These are phyloP conservation scores for Clitocybe nebularis DNA, from an alignment of 1,284 basidiomycete genomes.

Conservation along the genomic window DNA sequence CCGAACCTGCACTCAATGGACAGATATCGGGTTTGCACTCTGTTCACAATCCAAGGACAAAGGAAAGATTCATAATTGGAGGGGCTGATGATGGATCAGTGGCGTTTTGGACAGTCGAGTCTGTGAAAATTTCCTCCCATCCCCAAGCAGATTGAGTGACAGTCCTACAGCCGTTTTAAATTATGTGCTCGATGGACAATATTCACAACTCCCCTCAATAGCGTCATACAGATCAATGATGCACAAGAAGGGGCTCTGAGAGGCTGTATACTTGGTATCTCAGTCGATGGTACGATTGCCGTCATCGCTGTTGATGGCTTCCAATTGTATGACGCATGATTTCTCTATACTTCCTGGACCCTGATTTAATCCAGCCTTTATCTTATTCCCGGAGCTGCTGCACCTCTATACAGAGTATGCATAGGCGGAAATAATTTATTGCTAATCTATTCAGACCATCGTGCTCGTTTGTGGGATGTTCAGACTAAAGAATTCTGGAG, in stretches of 20 bases:
- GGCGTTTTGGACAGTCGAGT: conserved; percentile 67
- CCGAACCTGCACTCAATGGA: conserved; percentile 44
- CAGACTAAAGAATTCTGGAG: conserved; percentile 82
- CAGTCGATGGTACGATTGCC: conserved; percentile 79
- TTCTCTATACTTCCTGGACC: conserved; percentile 4
- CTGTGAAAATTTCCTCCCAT: too few species aligned
- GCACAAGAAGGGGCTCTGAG: conserved; percentile 58
- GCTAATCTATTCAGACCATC: conserved; percentile 72
- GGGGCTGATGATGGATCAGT: conserved; percentile 75
- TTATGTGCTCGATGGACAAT: conserved; percentile 66
- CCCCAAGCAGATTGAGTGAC: too few species aligned
- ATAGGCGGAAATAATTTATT: conserved; percentile 72
- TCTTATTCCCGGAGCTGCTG: conserved; percentile 73
- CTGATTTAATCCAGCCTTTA: conserved; percentile 48
- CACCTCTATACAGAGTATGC: conserved; percentile 63
- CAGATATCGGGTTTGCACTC: conserved; percentile 48
- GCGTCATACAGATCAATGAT: conserved; percentile 56
- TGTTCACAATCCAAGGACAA: conserved; percentile 51
- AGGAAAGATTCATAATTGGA: conserved; percentile 59
- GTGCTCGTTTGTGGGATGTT: conserved; percentile 88
- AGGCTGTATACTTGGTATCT: conserved; percentile 72
- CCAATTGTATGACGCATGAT: conserved; percentile 57
- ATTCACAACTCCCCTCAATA: conserved; percentile 60
- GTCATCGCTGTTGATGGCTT: conserved; percentile 75
- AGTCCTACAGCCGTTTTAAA: conserved; percentile 48